These are phyloP conservation scores for Letharia lupina DNA, from an alignment of 495 filamentous ascomycete genomes.

Conservation along the genomic window DNA sequence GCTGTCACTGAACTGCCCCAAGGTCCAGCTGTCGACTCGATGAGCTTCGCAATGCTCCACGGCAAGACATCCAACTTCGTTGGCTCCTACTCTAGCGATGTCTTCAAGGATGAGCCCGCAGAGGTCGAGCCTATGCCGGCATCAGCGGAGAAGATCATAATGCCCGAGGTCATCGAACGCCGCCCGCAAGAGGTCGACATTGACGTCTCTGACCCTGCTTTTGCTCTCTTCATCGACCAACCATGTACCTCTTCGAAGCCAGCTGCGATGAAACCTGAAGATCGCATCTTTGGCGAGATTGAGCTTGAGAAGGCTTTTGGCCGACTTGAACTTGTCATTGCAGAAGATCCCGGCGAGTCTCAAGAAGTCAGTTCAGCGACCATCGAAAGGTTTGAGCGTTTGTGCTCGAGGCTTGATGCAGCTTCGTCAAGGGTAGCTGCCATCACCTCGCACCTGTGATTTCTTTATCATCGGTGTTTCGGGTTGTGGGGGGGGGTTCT, in stretches of 20 bases:
- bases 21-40: constrained; percentile 49
- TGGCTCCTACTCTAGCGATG: constrained; percentile 30
- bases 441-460: constrained; percentile 41
- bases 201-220: constrained; percentile 52
- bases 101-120: constrained; percentile 44
- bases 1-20: constrained; percentile 69
- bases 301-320: constrained; percentile 49
- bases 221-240: constrained; percentile 48
- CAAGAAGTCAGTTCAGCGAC: constrained; percentile 24
- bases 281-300: constrained; percentile 47
- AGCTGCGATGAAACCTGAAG: constrained; percentile 16
- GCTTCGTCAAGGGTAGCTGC: constrained; percentile 41
- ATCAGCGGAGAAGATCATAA: constrained; percentile 28
- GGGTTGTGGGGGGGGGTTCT: not conserved
- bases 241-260: constrained; percentile 30
- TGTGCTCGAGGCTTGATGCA: constrained; percentile 46
- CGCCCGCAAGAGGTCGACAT: constrained; percentile 37
- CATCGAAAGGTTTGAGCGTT: constrained; percentile 35
- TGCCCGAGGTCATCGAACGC: constrained; percentile 27
- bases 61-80: constrained; percentile 54
- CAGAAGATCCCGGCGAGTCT: constrained; percentile 37
- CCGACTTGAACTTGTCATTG: constrained; percentile 51
- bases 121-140: constrained; percentile 39
- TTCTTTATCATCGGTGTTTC: not conserved
- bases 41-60: constrained; percentile 51